Percentiles rank a stretch among this genome's conserved stretches.
Evolutionary conservation across 1,139 yeast genomes (phyloP).

Genomic region (Candida labiduridarum): DNA sequence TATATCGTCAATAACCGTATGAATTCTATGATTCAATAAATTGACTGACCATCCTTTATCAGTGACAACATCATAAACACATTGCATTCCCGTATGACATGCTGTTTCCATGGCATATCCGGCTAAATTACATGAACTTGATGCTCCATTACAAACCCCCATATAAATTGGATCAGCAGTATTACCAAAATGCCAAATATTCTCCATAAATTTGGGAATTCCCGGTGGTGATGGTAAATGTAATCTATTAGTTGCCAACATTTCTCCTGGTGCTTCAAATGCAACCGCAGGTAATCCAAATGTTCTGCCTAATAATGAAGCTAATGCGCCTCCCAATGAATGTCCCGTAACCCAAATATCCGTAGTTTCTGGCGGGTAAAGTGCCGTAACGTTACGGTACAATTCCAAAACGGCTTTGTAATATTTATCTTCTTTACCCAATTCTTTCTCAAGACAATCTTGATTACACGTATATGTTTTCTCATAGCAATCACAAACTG

Average conservation of each 20-base stretch:
- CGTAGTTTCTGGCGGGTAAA: constrained; percentile 65
- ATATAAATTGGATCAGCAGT: constrained; percentile 96
- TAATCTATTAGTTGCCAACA: constrained; percentile 76
- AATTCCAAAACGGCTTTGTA: constrained; percentile 80
- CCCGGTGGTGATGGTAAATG: constrained; percentile 96
- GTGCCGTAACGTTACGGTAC: constrained; percentile 65
- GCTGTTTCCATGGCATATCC: constrained; percentile 98
- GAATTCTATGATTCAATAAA: constrained; percentile 85
- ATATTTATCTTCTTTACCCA: constrained; percentile 75
- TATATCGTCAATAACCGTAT: constrained; percentile 86
- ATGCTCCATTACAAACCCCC: constrained; percentile 97
- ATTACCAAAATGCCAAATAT: constrained; percentile 94
- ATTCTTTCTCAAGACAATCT: constrained; percentile 78
- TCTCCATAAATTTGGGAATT: constrained; percentile 73
- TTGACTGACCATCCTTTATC: constrained; percentile 94
- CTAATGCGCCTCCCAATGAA: constrained; percentile 89
- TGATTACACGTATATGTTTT: constrained; percentile 88
- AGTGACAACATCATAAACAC: constrained; percentile 86
- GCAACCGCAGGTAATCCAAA: constrained; percentile 89
- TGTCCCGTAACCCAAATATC: constrained; percentile 94
- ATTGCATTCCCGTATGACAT: constrained; percentile 89
- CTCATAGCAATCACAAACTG: constrained; percentile 93
- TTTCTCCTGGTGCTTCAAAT: constrained; percentile 93
- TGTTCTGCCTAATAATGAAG: constrained; percentile 82
- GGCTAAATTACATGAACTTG: constrained; percentile 84